Conservation (phyloP, 495 filamentous ascomycete species). For the Aspergillus incahuasiensis region DNA sequence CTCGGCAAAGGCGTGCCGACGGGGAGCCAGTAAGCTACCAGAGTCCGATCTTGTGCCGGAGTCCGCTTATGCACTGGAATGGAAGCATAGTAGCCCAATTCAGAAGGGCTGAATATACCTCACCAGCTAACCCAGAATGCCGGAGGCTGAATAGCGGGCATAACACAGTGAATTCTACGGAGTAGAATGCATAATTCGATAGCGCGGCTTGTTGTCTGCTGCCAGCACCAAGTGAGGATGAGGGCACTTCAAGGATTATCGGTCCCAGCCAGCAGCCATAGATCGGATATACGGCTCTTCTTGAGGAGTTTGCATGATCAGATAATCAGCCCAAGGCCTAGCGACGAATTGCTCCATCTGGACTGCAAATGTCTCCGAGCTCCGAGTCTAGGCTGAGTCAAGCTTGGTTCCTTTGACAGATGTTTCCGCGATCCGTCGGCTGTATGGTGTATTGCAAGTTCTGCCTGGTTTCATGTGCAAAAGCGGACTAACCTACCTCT, state of each 20-base stretch:
- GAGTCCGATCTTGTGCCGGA: constrained; percentile 19
- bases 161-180: background rate
- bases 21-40: background rate
- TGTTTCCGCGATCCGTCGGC: constrained; percentile 16
- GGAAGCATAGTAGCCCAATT: constrained; percentile 11
- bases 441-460: constrained; percentile 3
- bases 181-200: background rate
- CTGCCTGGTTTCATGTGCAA: background rate
- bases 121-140: background rate
- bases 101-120: background rate
- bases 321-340: constrained; percentile 6
- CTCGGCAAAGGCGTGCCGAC: constrained; percentile 22
- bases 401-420: background rate
- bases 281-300: constrained; percentile 21
- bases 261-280: background rate
- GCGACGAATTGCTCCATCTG: constrained; percentile 13
- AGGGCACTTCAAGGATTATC: no score
- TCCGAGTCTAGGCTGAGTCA: constrained; percentile 18
- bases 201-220: background rate
- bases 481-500: background rate
- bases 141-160: background rate
- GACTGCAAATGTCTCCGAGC: constrained; percentile 19
- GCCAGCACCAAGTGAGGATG: background rate
- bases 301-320: constrained; percentile 1
- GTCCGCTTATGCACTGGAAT: constrained; percentile 16